Evolutionary conservation across 805 yeast species (phyloP).

Genomic region (Candida nonsorbophila): DNA sequence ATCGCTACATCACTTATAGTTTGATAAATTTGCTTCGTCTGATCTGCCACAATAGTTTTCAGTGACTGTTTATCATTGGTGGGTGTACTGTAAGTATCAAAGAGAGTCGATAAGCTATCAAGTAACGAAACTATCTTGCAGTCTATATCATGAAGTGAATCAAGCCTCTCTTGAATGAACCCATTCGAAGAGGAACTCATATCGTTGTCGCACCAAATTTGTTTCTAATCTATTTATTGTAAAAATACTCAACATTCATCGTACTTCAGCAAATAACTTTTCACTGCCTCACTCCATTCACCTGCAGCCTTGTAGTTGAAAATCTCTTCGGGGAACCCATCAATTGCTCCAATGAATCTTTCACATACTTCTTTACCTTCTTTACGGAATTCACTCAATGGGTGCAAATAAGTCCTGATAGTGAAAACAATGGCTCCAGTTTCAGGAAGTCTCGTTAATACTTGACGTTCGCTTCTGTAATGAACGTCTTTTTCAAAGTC

Average conservation of each 20-base stretch:
- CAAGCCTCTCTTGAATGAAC: constrained; percentile 47
- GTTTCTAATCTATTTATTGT: too few species aligned
- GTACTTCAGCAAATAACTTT: constrained; percentile 13
- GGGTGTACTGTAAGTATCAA: constrained; percentile 35
- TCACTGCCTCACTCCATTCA: constrained; percentile 69
- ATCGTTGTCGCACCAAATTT: too few species aligned
- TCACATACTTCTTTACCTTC: constrained; percentile 35
- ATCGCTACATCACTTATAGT: constrained; percentile 56
- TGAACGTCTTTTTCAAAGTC: constrained; percentile 35
- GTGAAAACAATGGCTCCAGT: constrained; percentile 36
- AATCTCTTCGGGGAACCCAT: constrained; percentile 54
- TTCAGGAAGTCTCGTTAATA: constrained; percentile 32
- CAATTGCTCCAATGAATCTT: constrained; percentile 58
- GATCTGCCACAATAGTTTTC: constrained; percentile 36
- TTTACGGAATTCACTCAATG: constrained; percentile 24
- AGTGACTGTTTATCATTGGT: constrained; percentile 15
- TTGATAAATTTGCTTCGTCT: constrained; percentile 45
- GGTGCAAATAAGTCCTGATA: constrained; percentile 34
- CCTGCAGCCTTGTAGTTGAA: constrained; percentile 58
- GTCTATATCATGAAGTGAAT: constrained; percentile 49
- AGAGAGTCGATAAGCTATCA: constrained; percentile 42
- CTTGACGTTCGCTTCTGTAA: constrained; percentile 40
- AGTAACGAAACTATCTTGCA: constrained; percentile 46
- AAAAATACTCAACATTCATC: too few species aligned
- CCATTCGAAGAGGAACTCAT: too few species aligned